phyloP scores from a whole-genome alignment of 352 stramenopile genomes.

The Lagenidium sp. region DNA sequence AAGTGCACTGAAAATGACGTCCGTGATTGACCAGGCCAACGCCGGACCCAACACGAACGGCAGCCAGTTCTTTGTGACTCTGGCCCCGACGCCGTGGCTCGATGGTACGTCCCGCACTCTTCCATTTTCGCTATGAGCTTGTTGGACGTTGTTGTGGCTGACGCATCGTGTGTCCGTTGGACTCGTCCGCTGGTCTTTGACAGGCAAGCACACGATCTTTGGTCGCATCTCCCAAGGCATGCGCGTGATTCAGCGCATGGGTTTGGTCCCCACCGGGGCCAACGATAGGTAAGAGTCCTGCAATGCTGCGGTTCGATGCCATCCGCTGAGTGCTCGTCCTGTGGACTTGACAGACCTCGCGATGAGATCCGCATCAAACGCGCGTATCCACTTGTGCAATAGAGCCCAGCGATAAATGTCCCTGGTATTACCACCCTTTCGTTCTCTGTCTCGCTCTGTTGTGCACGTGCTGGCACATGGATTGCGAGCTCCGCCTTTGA shows the following conservation, averaged over 20 bases:
- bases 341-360: conserved; percentile 33
- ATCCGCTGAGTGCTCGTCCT: no score
- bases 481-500: no score
- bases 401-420: no score
- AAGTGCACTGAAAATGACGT: background rate
- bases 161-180: background rate
- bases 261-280: conserved; percentile 77
- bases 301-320: no score
- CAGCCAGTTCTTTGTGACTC: conserved; percentile 93
- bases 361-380: conserved; percentile 71
- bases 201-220: conserved; percentile 92
- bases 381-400: conserved; percentile 51
- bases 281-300: conserved; percentile 90
- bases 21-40: conserved; percentile 77
- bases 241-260: conserved; percentile 89
- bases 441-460: no score
- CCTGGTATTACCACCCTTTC: no score
- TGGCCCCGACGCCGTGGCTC: conserved; percentile 90
- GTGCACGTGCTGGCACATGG: no score
- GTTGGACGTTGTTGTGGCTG: background rate
- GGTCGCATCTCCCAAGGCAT: conserved; percentile 90
- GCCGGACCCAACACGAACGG: conserved; percentile 89
- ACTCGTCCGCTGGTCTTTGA: conserved; percentile 1
- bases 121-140: background rate
- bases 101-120: conserved; percentile 56